Base-by-base conservation (phyloP, 495 filamentous ascomycete genomes). In the Antarctomyces pellizariae region DNA sequence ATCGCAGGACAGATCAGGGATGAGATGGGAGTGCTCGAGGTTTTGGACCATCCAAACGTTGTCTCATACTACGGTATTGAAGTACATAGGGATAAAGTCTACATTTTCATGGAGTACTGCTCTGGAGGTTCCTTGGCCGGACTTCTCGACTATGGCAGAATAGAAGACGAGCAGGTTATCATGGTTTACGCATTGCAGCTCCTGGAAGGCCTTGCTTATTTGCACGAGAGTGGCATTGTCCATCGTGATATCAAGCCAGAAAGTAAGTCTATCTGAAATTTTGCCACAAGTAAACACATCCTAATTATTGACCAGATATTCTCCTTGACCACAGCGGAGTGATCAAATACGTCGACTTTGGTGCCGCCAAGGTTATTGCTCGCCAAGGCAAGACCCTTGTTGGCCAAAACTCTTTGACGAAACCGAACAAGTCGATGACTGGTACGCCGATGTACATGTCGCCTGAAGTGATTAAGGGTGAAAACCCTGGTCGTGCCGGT, bases 381-480 rank as follows among this genome's bases (percentile, higher is more conserved):
- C 71, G 83, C 13, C 75, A 90, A 43, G 84, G 86, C 30, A 79
- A 79, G 36, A 95, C 86, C 11, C 56, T 89, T 9, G 64, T 71
- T 13, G 67, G 70, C 13, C 48, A 60, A 47, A 53, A 57, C 25
- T 49, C 61, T 2, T 53, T 62, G 21, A 52, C 47, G 32, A 76
- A 77, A 36, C 57, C 75, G 34, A 78, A 89, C 44, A 78, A 78
- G 44, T 79, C 75, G 21, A 93, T 92, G 72, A 90, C 80, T 5
- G 86, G 86, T 34, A 97, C 86, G 18, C 86, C 86, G 13, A 97
- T 97, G 86, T 97, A 97, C 57, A 97, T 97, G 86, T 95, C 89
- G 9, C 86, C 86, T 13, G 86, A 97, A 54, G 80, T 91, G 24
- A 95, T 97, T 50, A 84, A 78, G 37, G 86, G 86, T 18, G 67